Conservation (phyloP, 1,284 basidiomycete species). For the Pseudozyma hubeiensis region DNA sequence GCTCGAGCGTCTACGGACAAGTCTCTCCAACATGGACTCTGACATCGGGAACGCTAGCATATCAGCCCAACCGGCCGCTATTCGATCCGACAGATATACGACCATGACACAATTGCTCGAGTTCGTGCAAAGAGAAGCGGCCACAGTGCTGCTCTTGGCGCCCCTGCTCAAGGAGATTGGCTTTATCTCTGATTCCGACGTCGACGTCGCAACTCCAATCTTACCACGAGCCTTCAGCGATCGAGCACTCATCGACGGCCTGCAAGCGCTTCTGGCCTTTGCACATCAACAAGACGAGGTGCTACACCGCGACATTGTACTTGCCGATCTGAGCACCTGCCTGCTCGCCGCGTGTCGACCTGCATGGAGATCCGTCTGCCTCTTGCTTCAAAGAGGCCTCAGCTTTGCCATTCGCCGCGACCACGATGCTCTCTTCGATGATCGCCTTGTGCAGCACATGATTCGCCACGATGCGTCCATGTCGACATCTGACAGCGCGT, state of each 20-base stretch:
- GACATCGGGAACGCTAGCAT: slow-evolving; percentile 23
- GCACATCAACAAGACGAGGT: slow-evolving; percentile 27
- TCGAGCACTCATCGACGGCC: slow-evolving; percentile 39
- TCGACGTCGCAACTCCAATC: neutral
- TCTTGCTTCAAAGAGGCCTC: slow-evolving; percentile 30
- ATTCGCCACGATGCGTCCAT: slow-evolving; percentile 26
- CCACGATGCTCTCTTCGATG: slow-evolving; percentile 33
- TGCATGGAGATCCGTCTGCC: slow-evolving; percentile 36
- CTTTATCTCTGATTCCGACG: slow-evolving; percentile 7
- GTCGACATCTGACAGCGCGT: slow-evolving; percentile 30
- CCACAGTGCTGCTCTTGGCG: slow-evolving; percentile 22
- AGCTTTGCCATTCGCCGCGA: slow-evolving; percentile 38
- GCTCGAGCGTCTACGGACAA: slow-evolving; percentile 18
- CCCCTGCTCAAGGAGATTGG: slow-evolving; percentile 22
- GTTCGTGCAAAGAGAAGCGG: slow-evolving; percentile 20
- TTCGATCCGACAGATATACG: slow-evolving; percentile 15
- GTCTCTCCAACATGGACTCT: slow-evolving; percentile 30
- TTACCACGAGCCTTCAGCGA: slow-evolving; percentile 21
- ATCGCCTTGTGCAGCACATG: slow-evolving; percentile 36
- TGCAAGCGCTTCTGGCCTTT: slow-evolving; percentile 42
- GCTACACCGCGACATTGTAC: slow-evolving; percentile 7
- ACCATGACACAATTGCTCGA: slow-evolving; percentile 34
- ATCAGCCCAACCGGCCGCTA: slow-evolving; percentile 1
- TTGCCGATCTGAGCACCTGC: slow-evolving; percentile 38
- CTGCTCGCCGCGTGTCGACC: slow-evolving; percentile 38